phyloP scores from a whole-genome alignment of 2,329 filamentous ascomycete genomes.

The Aspergillus sergii region DNA sequence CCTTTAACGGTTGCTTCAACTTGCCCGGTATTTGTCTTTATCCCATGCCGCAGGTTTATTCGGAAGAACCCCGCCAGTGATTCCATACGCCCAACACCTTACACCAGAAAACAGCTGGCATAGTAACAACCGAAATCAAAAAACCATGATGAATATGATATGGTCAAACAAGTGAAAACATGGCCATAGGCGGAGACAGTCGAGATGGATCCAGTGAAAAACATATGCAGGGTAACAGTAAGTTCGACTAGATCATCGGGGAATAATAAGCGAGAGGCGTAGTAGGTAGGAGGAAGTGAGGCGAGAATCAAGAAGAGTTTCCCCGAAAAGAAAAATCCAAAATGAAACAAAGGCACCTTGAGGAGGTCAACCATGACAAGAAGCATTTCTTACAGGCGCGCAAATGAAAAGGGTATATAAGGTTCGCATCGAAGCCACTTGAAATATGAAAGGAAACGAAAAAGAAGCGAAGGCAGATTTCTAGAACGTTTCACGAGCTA shows the following conservation, averaged over 20 bases:
- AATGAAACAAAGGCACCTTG: constrained; percentile 13
- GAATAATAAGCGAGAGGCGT: constrained; percentile 8
- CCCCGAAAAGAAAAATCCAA: constrained; percentile 14
- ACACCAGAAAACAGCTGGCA: constrained; percentile 25
- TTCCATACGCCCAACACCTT: constrained; percentile 31
- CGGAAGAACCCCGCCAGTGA: constrained; percentile 18
- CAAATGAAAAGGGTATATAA: constrained; percentile 29
- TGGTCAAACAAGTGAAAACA: constrained; percentile 11
- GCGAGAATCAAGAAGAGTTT: constrained; percentile 11
- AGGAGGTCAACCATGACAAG: constrained; percentile 18
- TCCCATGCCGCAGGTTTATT: constrained; percentile 22
- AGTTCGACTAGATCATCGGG: constrained; percentile 9
- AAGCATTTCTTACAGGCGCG: constrained; percentile 25
- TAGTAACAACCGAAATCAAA: constrained; percentile 25
- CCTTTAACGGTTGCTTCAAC: constrained; percentile 8
- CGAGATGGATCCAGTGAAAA: constrained; percentile 20
- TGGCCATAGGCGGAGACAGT: constrained; percentile 13
- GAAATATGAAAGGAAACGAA: constrained; percentile 25
- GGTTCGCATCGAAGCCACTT: constrained; percentile 31
- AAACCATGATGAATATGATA: constrained; percentile 11
- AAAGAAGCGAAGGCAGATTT: constrained; percentile 27
- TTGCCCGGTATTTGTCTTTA: constrained; percentile 19
- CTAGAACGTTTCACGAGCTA: constrained; percentile 46
- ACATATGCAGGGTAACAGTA: constrained; percentile 20
- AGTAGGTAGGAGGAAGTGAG: constrained; percentile 7